Conservation (phyloP, 1,284 basidiomycete species). For the Volvariella volvacea region DNA sequence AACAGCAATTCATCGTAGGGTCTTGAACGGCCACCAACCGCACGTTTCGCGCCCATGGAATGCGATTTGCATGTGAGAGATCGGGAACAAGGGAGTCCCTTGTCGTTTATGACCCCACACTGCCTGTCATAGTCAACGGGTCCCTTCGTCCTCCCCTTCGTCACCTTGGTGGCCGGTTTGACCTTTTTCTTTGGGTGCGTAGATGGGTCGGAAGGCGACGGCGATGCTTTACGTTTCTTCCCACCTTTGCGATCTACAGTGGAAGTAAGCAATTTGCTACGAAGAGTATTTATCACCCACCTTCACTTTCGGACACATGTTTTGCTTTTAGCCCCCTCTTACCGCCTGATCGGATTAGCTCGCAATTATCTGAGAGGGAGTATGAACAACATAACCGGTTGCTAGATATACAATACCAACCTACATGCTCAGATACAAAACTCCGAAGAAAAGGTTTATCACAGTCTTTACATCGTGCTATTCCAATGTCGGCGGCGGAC, state of each 20-base stretch:
- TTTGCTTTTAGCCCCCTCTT: constrained; percentile 56
- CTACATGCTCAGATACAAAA: constrained; percentile 68
- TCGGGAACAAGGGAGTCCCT: constrained; percentile 89
- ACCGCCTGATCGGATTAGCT: constrained; percentile 46
- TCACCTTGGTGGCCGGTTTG: constrained; percentile 64
- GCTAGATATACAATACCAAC: constrained; percentile 34
- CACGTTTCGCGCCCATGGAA: constrained; percentile 94
- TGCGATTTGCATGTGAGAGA: constrained; percentile 98
- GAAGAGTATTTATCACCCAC: constrained; percentile 16
- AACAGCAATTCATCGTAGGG: constrained; percentile 83
- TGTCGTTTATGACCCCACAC: constrained; percentile 98
- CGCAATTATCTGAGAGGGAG: constrained; percentile 47
- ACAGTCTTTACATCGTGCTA: constrained; percentile 76
- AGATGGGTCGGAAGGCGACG: constrained; percentile 49
- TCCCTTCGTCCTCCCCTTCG: constrained; percentile 72
- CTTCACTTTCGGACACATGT: constrained; percentile 26
- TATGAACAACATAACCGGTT: not conserved
- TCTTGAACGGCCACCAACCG: constrained; percentile 82
- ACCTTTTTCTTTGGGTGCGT: constrained; percentile 69
- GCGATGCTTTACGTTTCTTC: constrained; percentile 75
- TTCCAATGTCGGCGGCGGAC: constrained; percentile 56
- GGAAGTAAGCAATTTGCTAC: constrained; percentile 6
- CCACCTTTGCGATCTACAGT: constrained; percentile 27
- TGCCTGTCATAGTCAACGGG: constrained; percentile 90
- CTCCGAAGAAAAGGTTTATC: constrained; percentile 70